Base-by-base conservation (phyloP, 78 protist species). In the Guillardia theta region DNA sequence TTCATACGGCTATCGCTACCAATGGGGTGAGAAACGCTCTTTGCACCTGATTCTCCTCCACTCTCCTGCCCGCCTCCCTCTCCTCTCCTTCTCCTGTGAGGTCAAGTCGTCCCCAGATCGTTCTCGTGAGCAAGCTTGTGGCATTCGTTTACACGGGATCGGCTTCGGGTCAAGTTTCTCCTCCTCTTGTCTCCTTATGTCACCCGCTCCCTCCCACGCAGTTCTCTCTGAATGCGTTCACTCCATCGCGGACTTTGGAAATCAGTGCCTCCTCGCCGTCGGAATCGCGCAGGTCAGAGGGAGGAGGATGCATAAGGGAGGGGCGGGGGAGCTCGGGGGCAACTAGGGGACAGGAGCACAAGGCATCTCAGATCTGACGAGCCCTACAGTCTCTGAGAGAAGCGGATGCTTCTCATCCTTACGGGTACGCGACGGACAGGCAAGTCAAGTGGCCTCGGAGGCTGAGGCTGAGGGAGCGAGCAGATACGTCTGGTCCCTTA, bases 181-280 rank as follows among this genome's bases (percentile, higher is more conserved):
- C 15, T 15, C 15, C 58, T 50, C 58, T 15, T 50, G 30, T 15
- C 58, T 50, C 58, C 58, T 50, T 50, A 10, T 50, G 30, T 50
- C 58, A 10, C 15, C 15, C 47, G 64, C 96, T 24, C 92, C 90
- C 47, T 92, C 94, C 43, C 92, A 39, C 36, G 30, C 95, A 37
- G 36, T 95, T 47, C 88, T 95, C 45, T 33, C 94, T 22, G 94
- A 95, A 76, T 46, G 27, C 15, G n/a, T 95, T 22, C 96, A 95
- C 88, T 93, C 95, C 39, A 4, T 88, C 76, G 96, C 96, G 24
- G 96, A 95, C 92, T 36, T 90, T 12, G 58, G 50, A 88, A 95
- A 95, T 87, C 87, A 70, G 87, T 70, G 87, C 44, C 88, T 95
- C 15, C 92, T 95, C 64, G 94, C 94, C 19, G 83, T 95, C 9